Percentiles rank a stretch among this genome's conserved stretches.
These are phyloP conservation scores for Plasmodium billcollinsi DNA, from an alignment of 169 alveolate genomes.

Conservation along the genomic window DNA sequence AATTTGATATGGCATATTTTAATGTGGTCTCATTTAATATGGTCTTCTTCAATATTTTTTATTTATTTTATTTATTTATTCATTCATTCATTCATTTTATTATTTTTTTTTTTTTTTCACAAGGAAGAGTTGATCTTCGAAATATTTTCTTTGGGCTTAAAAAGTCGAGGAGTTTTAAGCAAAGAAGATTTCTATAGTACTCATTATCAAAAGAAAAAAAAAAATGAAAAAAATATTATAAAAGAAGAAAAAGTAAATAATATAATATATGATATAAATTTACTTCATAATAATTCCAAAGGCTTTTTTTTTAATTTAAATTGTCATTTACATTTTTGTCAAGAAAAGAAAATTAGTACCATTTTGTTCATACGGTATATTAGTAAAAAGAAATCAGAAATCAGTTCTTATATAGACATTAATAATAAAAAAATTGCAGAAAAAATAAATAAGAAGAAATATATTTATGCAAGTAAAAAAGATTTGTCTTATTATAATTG, in stretches of 20 bases:
- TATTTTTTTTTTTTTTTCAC: slow-evolving; percentile 3
- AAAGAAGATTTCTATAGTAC: slow-evolving; percentile 63
- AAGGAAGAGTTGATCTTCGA: slow-evolving; percentile 66
- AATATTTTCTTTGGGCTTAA: slow-evolving; percentile 53
- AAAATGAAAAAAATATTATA: slow-evolving; percentile 18
- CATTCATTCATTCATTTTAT: neutral
- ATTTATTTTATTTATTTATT: no score
- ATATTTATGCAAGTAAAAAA: slow-evolving; percentile 57
- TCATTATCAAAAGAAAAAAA: slow-evolving; percentile 17
- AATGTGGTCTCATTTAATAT: no score
- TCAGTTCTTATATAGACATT: slow-evolving; percentile 66
- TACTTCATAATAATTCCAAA: slow-evolving; percentile 23
- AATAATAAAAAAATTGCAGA: slow-evolving; percentile 24
- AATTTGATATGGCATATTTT: no score
- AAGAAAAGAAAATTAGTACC: slow-evolving; percentile 44
- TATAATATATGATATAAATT: slow-evolving; percentile 38
- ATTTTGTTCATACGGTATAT: slow-evolving; percentile 67
- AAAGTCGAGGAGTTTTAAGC: slow-evolving; percentile 66
- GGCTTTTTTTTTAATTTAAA: slow-evolving; percentile 39
- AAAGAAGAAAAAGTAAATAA: slow-evolving; percentile 34
- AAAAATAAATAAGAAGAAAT: slow-evolving; percentile 52
- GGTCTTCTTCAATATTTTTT: no score
- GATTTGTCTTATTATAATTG: slow-evolving; percentile 65
- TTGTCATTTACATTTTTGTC: slow-evolving; percentile 64
- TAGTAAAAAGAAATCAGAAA: slow-evolving; percentile 47